phyloP scores from a whole-genome alignment of 495 filamentous ascomycete genomes.

The Penicillium atrosanguineum region DNA sequence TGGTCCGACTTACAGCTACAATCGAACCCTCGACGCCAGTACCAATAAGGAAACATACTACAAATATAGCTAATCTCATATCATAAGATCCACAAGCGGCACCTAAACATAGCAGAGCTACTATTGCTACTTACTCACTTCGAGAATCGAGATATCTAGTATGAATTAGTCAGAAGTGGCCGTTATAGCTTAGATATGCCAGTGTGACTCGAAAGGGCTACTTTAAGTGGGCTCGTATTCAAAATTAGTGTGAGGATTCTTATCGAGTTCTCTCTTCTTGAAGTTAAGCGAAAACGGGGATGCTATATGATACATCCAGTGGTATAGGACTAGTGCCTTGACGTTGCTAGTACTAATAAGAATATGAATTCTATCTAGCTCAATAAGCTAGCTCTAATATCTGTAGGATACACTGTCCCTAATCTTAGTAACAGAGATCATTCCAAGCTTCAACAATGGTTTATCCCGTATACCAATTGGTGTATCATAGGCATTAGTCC shows the following conservation, averaged over 20 bases:
- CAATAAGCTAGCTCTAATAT: slow-evolving; percentile 21
- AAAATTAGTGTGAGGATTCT: slow-evolving; percentile 25
- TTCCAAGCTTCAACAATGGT: slow-evolving; percentile 31
- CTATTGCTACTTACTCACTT: slow-evolving; percentile 46
- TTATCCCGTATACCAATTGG: slow-evolving; percentile 36
- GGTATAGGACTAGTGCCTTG: slow-evolving; percentile 34
- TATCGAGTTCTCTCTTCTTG: slow-evolving; percentile 31
- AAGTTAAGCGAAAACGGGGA: slow-evolving; percentile 23
- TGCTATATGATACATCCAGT: slow-evolving; percentile 34
- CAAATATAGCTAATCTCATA: slow-evolving; percentile 48
- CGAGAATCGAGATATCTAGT: slow-evolving; percentile 53
- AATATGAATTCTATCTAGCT: slow-evolving; percentile 10
- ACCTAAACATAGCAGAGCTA: slow-evolving; percentile 34
- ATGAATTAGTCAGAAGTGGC: slow-evolving; percentile 34
- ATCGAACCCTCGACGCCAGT: slow-evolving; percentile 28
- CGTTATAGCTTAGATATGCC: slow-evolving; percentile 14
- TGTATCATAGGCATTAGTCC: slow-evolving; percentile 6
- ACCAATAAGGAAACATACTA: slow-evolving; percentile 36
- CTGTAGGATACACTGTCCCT: slow-evolving; percentile 26
- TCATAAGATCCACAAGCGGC: slow-evolving; percentile 33
- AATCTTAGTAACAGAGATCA: slow-evolving; percentile 15
- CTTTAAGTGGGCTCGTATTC: slow-evolving; percentile 30
- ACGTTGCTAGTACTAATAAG: slow-evolving; percentile 13
- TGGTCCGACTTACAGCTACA: slow-evolving; percentile 37
- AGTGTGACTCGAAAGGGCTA: slow-evolving; percentile 26